Base-by-base conservation (phyloP, 1,284 basidiomycete genomes). In the Ganoderma meredithae region DNA sequence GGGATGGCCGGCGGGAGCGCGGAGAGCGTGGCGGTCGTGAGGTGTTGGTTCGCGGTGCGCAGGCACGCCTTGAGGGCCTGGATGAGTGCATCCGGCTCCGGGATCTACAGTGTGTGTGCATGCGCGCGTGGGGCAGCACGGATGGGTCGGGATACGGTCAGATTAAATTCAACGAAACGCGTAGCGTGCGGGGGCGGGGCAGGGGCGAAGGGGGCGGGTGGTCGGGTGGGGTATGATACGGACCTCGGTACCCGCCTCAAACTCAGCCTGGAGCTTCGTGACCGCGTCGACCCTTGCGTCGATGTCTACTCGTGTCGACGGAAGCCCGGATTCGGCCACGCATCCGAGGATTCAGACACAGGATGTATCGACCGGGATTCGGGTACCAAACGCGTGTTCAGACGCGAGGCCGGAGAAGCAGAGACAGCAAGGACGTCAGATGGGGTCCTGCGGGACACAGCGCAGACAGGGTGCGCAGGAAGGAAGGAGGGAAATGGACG, bases 281-380 rank as follows among this genome's bases (percentile, higher is more conserved):
- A 95, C 83, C 59, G 91, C 93, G 78, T 95, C 92, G 55, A 94
- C 85, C 81, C 90, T 93, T 70, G 87, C 84, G 80, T 95, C 93
- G 67, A 92, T 87, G 79, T 95, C 93, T 93, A 72, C 44, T 15
- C 27, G 31, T 27, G 52, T 33, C 27, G 27, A 33, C 4, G 5
- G 44, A 47, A 9, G 3, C 27, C 52, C 25, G 12, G 25, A 41
- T 58, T 58, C 33, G 10, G 31, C 25, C 31, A 27, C 36, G 33
- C 43, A 39, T 47, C 55, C 49, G 8, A 41, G 31, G 55, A 52
- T 36, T 36, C 33, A 44, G 6, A 44, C 44, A 4, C 47, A 71
- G 17, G 44, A n/a, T 56, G 49, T 17, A 27, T 43, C 43, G 31
- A 52, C 47, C 22, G 17, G 47, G 60, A 60, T 39, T 58, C 40